These are phyloP conservation scores for Plectranthus barbatus DNA, from an alignment of 257 asterid genomes.

Conservation along the genomic window DNA sequence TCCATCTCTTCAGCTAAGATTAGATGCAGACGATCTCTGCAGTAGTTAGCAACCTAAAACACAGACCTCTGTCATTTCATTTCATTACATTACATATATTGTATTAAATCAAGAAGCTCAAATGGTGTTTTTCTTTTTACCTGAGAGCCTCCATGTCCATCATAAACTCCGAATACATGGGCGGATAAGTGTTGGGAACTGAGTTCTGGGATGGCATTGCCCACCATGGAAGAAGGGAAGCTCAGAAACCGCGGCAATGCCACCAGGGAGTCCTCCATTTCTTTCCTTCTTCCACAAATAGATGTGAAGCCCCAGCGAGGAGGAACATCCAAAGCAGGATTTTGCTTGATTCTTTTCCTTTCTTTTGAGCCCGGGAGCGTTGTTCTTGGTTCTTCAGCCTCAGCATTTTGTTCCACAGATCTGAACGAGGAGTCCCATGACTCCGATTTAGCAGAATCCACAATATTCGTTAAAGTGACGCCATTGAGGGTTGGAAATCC, in stretches of 20 bases:
- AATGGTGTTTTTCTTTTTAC: constrained; percentile 12
- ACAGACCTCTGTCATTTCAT: not conserved
- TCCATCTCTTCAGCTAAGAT: constrained; percentile 54
- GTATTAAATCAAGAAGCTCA: not conserved
- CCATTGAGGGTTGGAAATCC: not conserved
- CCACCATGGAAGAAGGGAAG: constrained; percentile 43
- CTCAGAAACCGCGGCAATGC: constrained; percentile 41
- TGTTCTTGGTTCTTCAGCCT: constrained; percentile 23
- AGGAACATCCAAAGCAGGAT: constrained; percentile 13
- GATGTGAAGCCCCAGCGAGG: constrained; percentile 65
- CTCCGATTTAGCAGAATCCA: not conserved
- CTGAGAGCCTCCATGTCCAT: constrained; percentile 80
- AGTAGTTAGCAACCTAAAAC: constrained; percentile 57
- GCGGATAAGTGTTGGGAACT: constrained; percentile 21
- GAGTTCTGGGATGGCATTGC: constrained; percentile 3
- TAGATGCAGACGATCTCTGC: constrained; percentile 49
- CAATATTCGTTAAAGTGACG: not conserved
- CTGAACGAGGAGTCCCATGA: no score
- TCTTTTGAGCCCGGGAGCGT: constrained; percentile 23
- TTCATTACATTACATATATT: no score
- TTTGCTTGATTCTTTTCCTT: constrained; percentile 23
- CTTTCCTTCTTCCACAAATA: constrained; percentile 47
- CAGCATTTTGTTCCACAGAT: not conserved
- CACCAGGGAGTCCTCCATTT: constrained; percentile 59
- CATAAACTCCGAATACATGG: constrained; percentile 66